phyloP scores from a whole-genome alignment of 2,329 filamentous ascomycete genomes.

The Sclerotinia trifoliorum region DNA sequence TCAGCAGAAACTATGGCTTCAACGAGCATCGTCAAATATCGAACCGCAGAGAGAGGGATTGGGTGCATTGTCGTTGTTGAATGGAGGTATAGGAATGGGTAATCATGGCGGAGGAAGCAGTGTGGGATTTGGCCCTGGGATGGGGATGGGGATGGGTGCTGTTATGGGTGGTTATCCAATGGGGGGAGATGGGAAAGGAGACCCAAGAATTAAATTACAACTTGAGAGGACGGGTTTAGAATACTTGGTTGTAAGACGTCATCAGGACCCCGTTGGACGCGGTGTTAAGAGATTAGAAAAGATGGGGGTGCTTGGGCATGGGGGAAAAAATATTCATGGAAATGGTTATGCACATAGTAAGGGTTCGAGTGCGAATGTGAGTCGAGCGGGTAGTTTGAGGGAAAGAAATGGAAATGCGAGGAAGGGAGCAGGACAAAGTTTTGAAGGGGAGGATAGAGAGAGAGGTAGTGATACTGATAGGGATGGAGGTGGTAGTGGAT shows the following conservation, averaged over 20 bases:
- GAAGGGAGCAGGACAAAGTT: slow-evolving; percentile 45
- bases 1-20: slow-evolving; percentile 73
- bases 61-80: slow-evolving; percentile 37
- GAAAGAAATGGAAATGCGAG: slow-evolving; percentile 17
- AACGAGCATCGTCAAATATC: slow-evolving; percentile 69
- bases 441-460: slow-evolving; percentile 36
- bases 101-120: slow-evolving; percentile 26
- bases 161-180: slow-evolving; percentile 22
- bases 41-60: slow-evolving; percentile 50
- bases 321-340: slow-evolving; percentile 50
- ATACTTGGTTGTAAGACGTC: slow-evolving; percentile 70
- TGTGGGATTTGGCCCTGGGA: slow-evolving; percentile 8
- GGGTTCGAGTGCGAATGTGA: slow-evolving; percentile 25
- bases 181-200: slow-evolving; percentile 48
- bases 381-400: slow-evolving; percentile 27
- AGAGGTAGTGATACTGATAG: slow-evolving; percentile 32
- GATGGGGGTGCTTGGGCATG: slow-evolving; percentile 50
- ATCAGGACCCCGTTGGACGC: slow-evolving; percentile 67
- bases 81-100: slow-evolving; percentile 34
- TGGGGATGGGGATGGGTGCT: not conserved
- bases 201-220: slow-evolving; percentile 62
- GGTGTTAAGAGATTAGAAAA: slow-evolving; percentile 56
- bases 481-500: slow-evolving; percentile 27
- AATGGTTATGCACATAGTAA: slow-evolving; percentile 34
- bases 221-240: slow-evolving; percentile 70